Conservation (phyloP, 192 early-diverging fungal species). For the Coemansia sp. region DNA sequence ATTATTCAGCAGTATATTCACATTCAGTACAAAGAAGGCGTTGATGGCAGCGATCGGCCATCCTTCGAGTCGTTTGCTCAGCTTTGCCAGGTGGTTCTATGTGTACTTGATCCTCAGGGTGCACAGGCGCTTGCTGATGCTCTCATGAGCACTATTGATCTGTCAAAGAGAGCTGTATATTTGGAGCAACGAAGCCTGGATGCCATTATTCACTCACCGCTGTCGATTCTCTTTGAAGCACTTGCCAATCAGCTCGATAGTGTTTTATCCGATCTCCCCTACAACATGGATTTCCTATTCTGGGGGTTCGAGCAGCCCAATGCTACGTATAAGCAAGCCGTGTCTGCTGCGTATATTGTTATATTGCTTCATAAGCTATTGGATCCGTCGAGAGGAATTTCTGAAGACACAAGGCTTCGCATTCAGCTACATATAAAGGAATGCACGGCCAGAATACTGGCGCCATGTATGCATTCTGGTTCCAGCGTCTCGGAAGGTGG, state of each 20-base stretch:
- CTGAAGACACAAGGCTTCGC: background rate
- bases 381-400: background rate
- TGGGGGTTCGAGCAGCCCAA: background rate
- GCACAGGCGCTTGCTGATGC: slow-evolving; percentile 2
- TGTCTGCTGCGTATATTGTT: background rate
- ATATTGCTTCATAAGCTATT: background rate
- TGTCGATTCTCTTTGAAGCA: background rate
- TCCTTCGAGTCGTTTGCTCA: slow-evolving; percentile 9
- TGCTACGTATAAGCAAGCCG: background rate
- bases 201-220: background rate
- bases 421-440: background rate
- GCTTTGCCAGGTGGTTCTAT: slow-evolving; percentile 11
- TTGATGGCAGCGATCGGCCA: background rate
- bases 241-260: background rate
- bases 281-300: background rate
- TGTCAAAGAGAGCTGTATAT: background rate
- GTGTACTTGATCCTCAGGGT: background rate
- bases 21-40: background rate
- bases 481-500: background rate
- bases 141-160: background rate
- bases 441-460: background rate
- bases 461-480: background rate
- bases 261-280: background rate
- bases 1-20: slow-evolving; percentile 13
- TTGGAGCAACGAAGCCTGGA: background rate